phyloP scores from a whole-genome alignment of 78 protist species.

The Dictyostelium brefeldianum region DNA sequence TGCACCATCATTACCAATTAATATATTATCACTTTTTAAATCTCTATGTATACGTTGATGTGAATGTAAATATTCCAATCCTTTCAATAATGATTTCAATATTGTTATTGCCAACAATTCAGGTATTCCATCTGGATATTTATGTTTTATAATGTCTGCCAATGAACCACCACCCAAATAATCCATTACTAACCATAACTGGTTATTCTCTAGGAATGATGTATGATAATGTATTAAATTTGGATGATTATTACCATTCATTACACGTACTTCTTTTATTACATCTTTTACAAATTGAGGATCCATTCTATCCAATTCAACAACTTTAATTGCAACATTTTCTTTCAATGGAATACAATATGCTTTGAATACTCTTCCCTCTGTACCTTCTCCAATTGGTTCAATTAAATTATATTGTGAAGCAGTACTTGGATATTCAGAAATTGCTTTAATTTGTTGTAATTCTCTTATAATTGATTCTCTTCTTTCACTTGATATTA shows the following conservation, averaged over 20 bases:
- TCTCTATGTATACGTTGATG: conserved; percentile 88
- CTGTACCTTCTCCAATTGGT: conserved; percentile 75
- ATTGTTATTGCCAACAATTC: conserved; percentile 30
- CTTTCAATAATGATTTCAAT: conserved; percentile 40
- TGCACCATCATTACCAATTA: conserved; percentile 72
- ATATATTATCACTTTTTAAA: conserved; percentile 88
- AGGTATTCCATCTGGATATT: conserved; percentile 69
- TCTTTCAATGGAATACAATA: conserved; percentile 10
- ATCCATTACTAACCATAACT: conserved; percentile 87
- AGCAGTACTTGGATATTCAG: conserved; percentile 25
- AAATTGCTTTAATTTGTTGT: background rate
- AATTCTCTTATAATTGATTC: conserved; percentile 52
- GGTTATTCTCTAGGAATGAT: conserved; percentile 48
- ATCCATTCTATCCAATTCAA: conserved; percentile 38
- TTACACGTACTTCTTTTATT: conserved; percentile 49
- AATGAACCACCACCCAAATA: conserved; percentile 84
- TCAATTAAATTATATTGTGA: conserved; percentile 36
- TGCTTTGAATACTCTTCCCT: conserved; percentile 72
- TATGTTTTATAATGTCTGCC: conserved; percentile 81
- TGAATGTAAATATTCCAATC: conserved; percentile 79
- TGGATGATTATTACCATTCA: conserved; percentile 68
- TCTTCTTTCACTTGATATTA: conserved; percentile 22
- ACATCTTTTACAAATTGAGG: conserved; percentile 55
- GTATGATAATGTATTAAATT: conserved; percentile 74
- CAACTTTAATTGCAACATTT: conserved; percentile 67